A percentile compares a stretch with the other conserved stretches of the same genome.
These are phyloP conservation scores for Erythrophleum ivorense DNA, from an alignment of 331 rosid species.

Conservation along the genomic window DNA sequence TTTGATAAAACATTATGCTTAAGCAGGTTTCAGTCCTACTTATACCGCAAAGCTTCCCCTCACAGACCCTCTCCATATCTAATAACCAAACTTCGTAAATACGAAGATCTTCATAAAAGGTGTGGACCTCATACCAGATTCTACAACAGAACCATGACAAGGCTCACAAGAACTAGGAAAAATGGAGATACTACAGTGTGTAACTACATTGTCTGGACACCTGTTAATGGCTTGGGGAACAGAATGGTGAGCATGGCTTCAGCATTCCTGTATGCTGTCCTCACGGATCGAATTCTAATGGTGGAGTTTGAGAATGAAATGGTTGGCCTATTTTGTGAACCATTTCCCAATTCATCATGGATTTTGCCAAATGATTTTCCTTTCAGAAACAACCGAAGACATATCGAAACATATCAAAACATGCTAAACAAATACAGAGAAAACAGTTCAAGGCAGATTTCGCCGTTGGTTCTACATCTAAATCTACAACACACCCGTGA, in stretches of 20 bases:
- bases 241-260: slow-evolving; percentile 46
- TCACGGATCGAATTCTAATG: slow-evolving; percentile 49
- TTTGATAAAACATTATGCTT: slow-evolving; percentile 50
- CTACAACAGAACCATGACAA: slow-evolving; percentile 33
- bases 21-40: slow-evolving; percentile 49
- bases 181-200: slow-evolving; percentile 35
- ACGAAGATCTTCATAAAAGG: slow-evolving; percentile 49
- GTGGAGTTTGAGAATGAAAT: slow-evolving; percentile 45
- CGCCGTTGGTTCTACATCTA: slow-evolving; percentile 44
- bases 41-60: slow-evolving; percentile 38
- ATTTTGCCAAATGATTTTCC: slow-evolving; percentile 46
- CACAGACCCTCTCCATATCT: slow-evolving; percentile 51
- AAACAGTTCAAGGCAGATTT: slow-evolving; percentile 14
- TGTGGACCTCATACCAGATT: slow-evolving; percentile 51
- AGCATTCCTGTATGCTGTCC: slow-evolving; percentile 52
- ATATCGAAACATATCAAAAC: slow-evolving; percentile 31
- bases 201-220: slow-evolving; percentile 46
- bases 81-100: slow-evolving; percentile 42
- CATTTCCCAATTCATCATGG: slow-evolving; percentile 55
- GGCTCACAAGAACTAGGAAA: background rate
- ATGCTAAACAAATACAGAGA: slow-evolving; percentile 44
- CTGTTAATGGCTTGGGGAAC: slow-evolving; percentile 57
- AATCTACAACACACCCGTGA: slow-evolving; percentile 50
- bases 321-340: slow-evolving; percentile 57
- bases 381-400: slow-evolving; percentile 14